These are phyloP conservation scores for Hippophae gyantsensis DNA, from an alignment of 306 rosid species.

Conservation along the genomic window DNA sequence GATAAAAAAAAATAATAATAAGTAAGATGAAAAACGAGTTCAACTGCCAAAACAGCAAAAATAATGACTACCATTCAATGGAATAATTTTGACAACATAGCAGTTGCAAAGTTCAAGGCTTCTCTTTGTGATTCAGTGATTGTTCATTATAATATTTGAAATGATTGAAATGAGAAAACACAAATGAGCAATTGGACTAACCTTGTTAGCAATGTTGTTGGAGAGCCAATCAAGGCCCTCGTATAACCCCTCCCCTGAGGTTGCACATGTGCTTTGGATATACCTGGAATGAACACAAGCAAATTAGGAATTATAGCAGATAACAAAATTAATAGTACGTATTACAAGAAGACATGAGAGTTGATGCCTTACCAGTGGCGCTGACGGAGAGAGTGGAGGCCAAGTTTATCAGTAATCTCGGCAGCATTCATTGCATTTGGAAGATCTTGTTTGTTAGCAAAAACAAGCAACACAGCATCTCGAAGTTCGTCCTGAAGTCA, in stretches of 20 bases:
- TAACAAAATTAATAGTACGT: neutral
- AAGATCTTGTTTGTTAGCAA: conserved; percentile 99
- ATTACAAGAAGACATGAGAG: neutral
- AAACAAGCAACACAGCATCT: conserved; percentile 96
- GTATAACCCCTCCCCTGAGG: conserved; percentile 97
- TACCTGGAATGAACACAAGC: conserved; percentile 43
- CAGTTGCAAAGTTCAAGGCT: neutral
- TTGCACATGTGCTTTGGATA: conserved; percentile 99
- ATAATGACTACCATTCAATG: neutral
- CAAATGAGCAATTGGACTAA: conserved; percentile 2
- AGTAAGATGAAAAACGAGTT: neutral
- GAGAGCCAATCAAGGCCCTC: conserved; percentile 99
- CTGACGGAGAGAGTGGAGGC: conserved; percentile 97
- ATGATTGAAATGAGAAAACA: too few relatives aligned
- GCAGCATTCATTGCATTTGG: conserved; percentile 99
- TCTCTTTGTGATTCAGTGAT: neutral
- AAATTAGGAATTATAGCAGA: neutral
- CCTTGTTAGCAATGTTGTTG: conserved; percentile 99
- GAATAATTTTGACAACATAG: too few relatives aligned
- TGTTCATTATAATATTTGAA: neutral
- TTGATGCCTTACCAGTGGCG: conserved; percentile 76
- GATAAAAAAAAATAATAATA: neutral
- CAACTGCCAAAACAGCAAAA: neutral
- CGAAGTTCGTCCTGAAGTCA: conserved; percentile 81
- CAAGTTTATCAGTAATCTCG: conserved; percentile 98